Evolutionary conservation across 2,329 filamentous ascomycete species (phyloP).

Genomic region (Beauveria scarabaeidicola): DNA sequence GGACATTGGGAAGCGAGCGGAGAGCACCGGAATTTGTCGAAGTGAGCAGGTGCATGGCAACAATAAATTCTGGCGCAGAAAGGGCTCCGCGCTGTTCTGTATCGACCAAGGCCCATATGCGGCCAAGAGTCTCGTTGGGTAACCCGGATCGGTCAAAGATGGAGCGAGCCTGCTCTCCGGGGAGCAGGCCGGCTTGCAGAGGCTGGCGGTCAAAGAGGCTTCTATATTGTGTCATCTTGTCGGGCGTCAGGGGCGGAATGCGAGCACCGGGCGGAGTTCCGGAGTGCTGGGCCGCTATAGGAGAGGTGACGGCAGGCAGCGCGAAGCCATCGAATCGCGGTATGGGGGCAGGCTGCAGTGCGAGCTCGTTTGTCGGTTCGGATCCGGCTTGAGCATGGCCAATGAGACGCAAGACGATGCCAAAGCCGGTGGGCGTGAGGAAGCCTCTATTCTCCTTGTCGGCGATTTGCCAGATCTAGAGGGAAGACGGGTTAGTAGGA

Average conservation of each 20-base stretch:
- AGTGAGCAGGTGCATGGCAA: slow-evolving; percentile 94
- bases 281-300: slow-evolving; percentile 49
- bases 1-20: slow-evolving; percentile 66
- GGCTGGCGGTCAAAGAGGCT: slow-evolving; percentile 85
- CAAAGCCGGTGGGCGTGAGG: slow-evolving; percentile 86
- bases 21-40: slow-evolving; percentile 81
- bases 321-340: slow-evolving; percentile 80
- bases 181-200: slow-evolving; percentile 62
- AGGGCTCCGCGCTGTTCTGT: slow-evolving; percentile 85
- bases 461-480: slow-evolving; percentile 96
- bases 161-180: slow-evolving; percentile 78
- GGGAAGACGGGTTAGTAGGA: background rate
- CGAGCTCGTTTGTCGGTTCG: slow-evolving; percentile 71
- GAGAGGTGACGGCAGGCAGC: slow-evolving; percentile 32
- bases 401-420: slow-evolving; percentile 85
- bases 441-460: slow-evolving; percentile 95
- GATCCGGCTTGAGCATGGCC: slow-evolving; percentile 88
- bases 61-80: slow-evolving; percentile 85
- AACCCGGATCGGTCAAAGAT: slow-evolving; percentile 92
- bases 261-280: slow-evolving; percentile 58
- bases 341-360: slow-evolving; percentile 77
- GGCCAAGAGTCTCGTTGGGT: slow-evolving; percentile 82
- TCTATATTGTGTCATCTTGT: slow-evolving; percentile 84
- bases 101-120: slow-evolving; percentile 93
- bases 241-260: slow-evolving; percentile 78